These are phyloP conservation scores for Quambalaria eucalypti DNA, from an alignment of 1,284 basidiomycete genomes.

Conservation along the genomic window DNA sequence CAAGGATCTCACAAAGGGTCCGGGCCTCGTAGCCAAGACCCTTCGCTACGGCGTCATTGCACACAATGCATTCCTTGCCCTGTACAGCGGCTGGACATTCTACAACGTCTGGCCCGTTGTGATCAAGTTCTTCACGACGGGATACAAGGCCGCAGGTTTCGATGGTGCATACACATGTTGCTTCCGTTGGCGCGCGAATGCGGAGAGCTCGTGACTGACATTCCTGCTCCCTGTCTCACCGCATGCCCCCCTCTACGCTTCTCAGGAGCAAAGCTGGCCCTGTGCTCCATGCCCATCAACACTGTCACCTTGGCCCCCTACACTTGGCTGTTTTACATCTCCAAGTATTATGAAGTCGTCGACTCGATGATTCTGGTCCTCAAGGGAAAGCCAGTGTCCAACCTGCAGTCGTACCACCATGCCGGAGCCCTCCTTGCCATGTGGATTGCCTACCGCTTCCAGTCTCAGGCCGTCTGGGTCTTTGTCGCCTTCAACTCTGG, in stretches of 20 bases:
- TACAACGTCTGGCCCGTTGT: conserved; percentile 21
- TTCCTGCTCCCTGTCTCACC: too few relatives aligned
- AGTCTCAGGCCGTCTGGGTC: conserved; percentile 34
- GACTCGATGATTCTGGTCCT: conserved; percentile 45
- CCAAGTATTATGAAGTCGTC: conserved; percentile 38
- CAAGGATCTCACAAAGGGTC: conserved; percentile 22
- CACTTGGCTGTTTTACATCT: conserved; percentile 46
- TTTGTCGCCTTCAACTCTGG: conserved; percentile 40
- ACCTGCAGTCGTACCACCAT: conserved; percentile 41
- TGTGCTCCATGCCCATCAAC: conserved; percentile 45
- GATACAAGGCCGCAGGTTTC: conserved; percentile 18
- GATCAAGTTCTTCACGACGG: conserved; percentile 27
- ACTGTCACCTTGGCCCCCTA: conserved; percentile 31
- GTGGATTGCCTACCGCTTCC: conserved; percentile 44
- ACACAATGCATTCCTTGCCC: conserved; percentile 30
- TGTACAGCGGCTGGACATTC: conserved; percentile 32
- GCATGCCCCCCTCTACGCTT: too few relatives aligned
- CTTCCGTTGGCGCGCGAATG: too few relatives aligned
- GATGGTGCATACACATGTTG: too few relatives aligned
- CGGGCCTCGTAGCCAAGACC: conserved; percentile 1
- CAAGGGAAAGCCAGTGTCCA: conserved; percentile 45
- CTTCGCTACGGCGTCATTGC: conserved; percentile 21
- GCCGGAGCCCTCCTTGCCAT: conserved; percentile 46
- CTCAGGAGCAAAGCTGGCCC: conserved; percentile 37
- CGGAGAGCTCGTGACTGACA: too few relatives aligned